These are phyloP conservation scores for grape (Vitis vinifera) DNA, from an alignment of 164 flowering plant species.

Conservation along the genomic window ASM3070453v1 NC_081807.1:4748501-4749000, in stretches of 20 bases:
- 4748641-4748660: slow-evolving; percentile 40
- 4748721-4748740: slow-evolving; percentile 27
- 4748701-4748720: slow-evolving; percentile 25
- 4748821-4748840: no score
- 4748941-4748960: no score
- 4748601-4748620: slow-evolving; percentile 51
- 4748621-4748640: slow-evolving; percentile 33
- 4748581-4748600: slow-evolving; percentile 36
- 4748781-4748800: slow-evolving; percentile 41
- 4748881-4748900: no score
- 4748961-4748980: background rate
- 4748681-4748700: slow-evolving; percentile 68
- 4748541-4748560: slow-evolving; percentile 25
- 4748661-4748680: slow-evolving; percentile 61
- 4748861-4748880: background rate
- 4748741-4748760: slow-evolving; percentile 27
- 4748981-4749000: no score
- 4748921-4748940: no score
- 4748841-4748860: background rate
- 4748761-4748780: slow-evolving; percentile 24
- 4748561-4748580: slow-evolving; percentile 26
- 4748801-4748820: slow-evolving; percentile 25
- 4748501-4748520: slow-evolving; percentile 45
- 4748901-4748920: no score
- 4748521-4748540: slow-evolving; percentile 57